Conservation (phyloP, 2,329 filamentous ascomycete species). For the Ophiostoma sp. region DNA sequence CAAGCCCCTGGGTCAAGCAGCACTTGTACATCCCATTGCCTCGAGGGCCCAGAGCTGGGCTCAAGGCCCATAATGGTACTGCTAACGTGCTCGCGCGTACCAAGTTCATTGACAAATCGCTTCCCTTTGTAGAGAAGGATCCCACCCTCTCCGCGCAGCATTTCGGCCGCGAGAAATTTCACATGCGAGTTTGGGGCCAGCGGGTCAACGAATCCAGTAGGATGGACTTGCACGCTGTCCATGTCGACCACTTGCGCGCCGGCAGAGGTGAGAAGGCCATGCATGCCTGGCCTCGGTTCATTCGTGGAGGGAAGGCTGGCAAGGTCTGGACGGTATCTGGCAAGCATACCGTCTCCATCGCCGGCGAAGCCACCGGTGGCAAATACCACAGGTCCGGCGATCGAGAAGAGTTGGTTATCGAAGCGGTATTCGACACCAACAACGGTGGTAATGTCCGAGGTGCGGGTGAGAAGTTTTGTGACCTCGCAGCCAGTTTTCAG, state of each 20-base stretch:
- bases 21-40: slow-evolving; percentile 83
- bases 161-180: slow-evolving; percentile 98
- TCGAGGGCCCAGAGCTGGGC: background rate
- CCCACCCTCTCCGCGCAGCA: slow-evolving; percentile 96
- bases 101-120: slow-evolving; percentile 96
- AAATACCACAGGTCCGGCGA: slow-evolving; percentile 86
- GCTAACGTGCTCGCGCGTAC: slow-evolving; percentile 98
- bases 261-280: slow-evolving; percentile 69
- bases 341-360: slow-evolving; percentile 88
- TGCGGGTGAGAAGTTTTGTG: slow-evolving; percentile 45
- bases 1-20: slow-evolving; percentile 98
- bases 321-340: slow-evolving; percentile 93
- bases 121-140: slow-evolving; percentile 86
- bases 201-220: slow-evolving; percentile 94
- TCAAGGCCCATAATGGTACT: slow-evolving; percentile 69
- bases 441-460: slow-evolving; percentile 41
- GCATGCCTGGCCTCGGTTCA: slow-evolving; percentile 59
- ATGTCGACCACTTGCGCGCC: slow-evolving; percentile 98
- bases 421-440: slow-evolving; percentile 86
- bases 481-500: slow-evolving; percentile 56
- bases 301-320: slow-evolving; percentile 92
- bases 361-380: slow-evolving; percentile 97
- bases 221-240: slow-evolving; percentile 99
- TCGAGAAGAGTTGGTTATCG: slow-evolving; percentile 67
- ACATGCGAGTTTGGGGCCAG: slow-evolving; percentile 96